Conservation (phyloP, 495 filamentous ascomycete genomes). For the Penicillium pulvis region DNA sequence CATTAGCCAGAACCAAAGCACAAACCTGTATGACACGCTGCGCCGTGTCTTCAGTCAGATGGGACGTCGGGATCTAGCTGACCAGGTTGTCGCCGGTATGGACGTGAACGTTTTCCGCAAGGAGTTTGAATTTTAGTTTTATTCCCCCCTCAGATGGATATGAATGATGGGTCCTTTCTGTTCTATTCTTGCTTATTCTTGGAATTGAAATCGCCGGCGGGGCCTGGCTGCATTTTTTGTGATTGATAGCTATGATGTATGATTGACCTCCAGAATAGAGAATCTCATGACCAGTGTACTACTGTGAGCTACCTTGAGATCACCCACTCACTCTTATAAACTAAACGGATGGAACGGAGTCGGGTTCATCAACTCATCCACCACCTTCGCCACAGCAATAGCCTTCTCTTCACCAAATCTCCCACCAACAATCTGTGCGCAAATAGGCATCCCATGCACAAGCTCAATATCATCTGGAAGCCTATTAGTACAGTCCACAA, state of each 20-base stretch:
- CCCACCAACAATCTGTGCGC: conserved; percentile 55
- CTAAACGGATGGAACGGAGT: conserved; percentile 17
- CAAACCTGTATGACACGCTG: conserved; percentile 92
- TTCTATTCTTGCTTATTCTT: conserved; percentile 10
- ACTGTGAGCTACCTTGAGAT: background rate
- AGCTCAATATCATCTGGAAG: conserved; percentile 40
- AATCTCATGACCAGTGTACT: conserved; percentile 3
- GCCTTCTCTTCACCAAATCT: conserved; percentile 49
- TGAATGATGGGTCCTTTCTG: background rate
- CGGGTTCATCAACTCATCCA: conserved; percentile 31
- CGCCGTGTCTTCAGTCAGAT: conserved; percentile 93
- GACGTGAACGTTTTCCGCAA: conserved; percentile 86
- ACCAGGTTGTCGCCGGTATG: conserved; percentile 83
- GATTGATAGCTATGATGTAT: background rate
- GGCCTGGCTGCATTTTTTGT: conserved; percentile 23
- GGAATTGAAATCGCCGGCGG: conserved; percentile 16
- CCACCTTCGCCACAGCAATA: conserved; percentile 43
- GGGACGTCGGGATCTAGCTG: conserved; percentile 82
- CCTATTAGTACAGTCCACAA: conserved; percentile 3
- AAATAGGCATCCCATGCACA: conserved; percentile 52
- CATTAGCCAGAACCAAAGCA: conserved; percentile 85
- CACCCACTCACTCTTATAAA: background rate
- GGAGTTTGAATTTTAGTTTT: conserved; percentile 70
- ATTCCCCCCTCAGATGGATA: conserved; percentile 15
- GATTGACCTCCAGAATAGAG: conserved; percentile 8